phyloP scores from a whole-genome alignment of 352 stramenopile genomes.

The Phytopythium ostracodes region DNA sequence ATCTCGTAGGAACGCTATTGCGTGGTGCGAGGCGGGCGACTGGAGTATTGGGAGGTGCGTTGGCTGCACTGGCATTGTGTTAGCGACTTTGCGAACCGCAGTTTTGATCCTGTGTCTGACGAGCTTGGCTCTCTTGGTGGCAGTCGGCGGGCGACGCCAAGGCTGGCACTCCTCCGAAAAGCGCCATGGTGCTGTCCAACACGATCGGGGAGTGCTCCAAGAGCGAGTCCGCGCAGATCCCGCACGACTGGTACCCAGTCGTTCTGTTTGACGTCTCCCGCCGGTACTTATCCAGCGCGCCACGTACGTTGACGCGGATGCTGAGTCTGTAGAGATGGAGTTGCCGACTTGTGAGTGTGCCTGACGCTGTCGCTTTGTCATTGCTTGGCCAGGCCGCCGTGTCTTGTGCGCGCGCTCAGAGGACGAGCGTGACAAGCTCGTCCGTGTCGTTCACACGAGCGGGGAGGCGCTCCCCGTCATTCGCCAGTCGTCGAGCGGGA shows the following conservation, averaged over 20 bases:
- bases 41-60: conserved; percentile 34
- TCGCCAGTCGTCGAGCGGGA: not conserved
- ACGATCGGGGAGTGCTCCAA: conserved; percentile 22
- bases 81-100: too few relatives aligned
- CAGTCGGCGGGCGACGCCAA: conserved; percentile 33
- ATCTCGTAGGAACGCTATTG: conserved; percentile 29
- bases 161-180: conserved; percentile 22
- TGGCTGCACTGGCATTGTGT: not conserved
- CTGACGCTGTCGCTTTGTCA: not conserved
- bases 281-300: conserved; percentile 8
- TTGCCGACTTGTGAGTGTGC: too few relatives aligned
- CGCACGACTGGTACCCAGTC: conserved; percentile 24
- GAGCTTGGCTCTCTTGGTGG: not conserved
- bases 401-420: conserved; percentile 22
- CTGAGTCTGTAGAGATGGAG: too few relatives aligned
- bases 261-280: conserved; percentile 24
- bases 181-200: conserved; percentile 18
- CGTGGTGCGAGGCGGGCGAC: conserved; percentile 21
- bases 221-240: conserved; percentile 13
- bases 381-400: conserved; percentile 12
- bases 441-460: conserved; percentile 16
- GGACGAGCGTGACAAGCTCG: conserved; percentile 18
- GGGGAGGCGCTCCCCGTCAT: conserved; percentile 13
- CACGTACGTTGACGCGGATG: not conserved
- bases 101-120: not conserved